Evolutionary conservation across 2,329 filamentous ascomycete species (phyloP).

Genomic region (Zymoseptoria brevis): DNA sequence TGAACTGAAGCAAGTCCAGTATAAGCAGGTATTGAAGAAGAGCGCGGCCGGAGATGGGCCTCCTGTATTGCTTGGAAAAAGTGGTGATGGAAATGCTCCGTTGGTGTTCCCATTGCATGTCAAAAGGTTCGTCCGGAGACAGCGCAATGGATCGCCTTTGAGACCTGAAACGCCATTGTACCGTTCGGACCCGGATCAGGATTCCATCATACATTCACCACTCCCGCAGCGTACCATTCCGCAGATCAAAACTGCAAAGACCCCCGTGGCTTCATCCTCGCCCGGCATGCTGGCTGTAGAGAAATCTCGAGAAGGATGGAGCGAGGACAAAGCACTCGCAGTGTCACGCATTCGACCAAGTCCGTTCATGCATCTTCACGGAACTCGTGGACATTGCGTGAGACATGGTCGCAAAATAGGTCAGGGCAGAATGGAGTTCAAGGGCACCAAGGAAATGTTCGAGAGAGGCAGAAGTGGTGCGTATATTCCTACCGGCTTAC

Average conservation of each 20-base stretch:
- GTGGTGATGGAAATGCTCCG: conserved; percentile 5
- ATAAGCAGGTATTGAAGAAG: background rate
- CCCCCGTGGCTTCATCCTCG: background rate
- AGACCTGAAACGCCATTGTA: conserved; percentile 22
- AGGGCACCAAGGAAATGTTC: conserved; percentile 20
- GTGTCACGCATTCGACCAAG: background rate
- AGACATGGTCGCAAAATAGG: conserved; percentile 25
- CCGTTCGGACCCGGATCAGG: conserved; percentile 14
- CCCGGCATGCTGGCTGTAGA: background rate
- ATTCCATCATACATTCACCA: conserved; percentile 18
- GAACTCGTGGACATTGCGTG: conserved; percentile 22
- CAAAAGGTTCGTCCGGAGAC: conserved; percentile 19
- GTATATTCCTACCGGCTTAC: conserved; percentile 23
- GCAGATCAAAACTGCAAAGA: conserved; percentile 6
- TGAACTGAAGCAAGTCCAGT: conserved; percentile 5
- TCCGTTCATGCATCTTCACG: conserved; percentile 17
- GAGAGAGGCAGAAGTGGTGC: conserved; percentile 23
- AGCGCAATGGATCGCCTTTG: conserved; percentile 12
- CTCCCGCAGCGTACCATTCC: conserved; percentile 15
- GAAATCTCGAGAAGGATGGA: background rate
- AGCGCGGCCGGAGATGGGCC: background rate
- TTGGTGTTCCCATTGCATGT: conserved; percentile 25
- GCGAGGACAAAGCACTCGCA: background rate
- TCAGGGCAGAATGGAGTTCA: background rate
- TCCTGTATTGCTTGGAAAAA: background rate